phyloP scores from a whole-genome alignment of 2,329 filamentous ascomycete species.

The Mollisiaceae sp. region DNA sequence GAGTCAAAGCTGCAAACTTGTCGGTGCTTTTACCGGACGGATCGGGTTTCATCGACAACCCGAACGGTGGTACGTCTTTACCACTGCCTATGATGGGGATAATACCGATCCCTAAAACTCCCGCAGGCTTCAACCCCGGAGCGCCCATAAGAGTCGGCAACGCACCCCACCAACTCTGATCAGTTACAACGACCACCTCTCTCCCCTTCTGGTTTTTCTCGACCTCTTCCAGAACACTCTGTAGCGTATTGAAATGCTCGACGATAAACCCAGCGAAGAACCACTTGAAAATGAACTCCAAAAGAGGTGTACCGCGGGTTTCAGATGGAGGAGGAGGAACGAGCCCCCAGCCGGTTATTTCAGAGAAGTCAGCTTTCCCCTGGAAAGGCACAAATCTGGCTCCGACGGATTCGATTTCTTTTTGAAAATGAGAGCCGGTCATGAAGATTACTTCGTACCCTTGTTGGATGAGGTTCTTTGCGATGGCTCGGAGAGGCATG shows the following conservation, averaged over 20 bases:
- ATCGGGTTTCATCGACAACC: constrained; percentile 34
- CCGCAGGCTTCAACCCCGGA: constrained; percentile 44
- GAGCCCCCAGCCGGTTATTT: background rate
- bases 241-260: background rate
- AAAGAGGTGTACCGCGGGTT: background rate
- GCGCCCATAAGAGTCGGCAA: constrained; percentile 47
- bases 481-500: constrained; percentile 26
- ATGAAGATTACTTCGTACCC: constrained; percentile 52
- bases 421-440: constrained; percentile 45
- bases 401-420: constrained; percentile 45
- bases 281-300: background rate
- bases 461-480: constrained; percentile 35
- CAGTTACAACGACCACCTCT: constrained; percentile 50
- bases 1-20: background rate
- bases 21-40: background rate
- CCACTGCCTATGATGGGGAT: constrained; percentile 43
- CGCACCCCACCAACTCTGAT: constrained; percentile 46
- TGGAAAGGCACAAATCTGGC: constrained; percentile 44
- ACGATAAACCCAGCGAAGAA: background rate
- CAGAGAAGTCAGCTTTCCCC: constrained; percentile 31
- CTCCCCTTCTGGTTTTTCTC: background rate
- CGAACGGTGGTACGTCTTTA: constrained; percentile 41
- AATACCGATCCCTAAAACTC: constrained; percentile 48
- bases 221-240: constrained; percentile 40
- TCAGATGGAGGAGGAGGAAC: constrained; percentile 5